A percentile compares a stretch with the other conserved stretches of the same genome.
phyloP scores from a whole-genome alignment of 805 yeast genomes.

The Pichia scutulata region DNA sequence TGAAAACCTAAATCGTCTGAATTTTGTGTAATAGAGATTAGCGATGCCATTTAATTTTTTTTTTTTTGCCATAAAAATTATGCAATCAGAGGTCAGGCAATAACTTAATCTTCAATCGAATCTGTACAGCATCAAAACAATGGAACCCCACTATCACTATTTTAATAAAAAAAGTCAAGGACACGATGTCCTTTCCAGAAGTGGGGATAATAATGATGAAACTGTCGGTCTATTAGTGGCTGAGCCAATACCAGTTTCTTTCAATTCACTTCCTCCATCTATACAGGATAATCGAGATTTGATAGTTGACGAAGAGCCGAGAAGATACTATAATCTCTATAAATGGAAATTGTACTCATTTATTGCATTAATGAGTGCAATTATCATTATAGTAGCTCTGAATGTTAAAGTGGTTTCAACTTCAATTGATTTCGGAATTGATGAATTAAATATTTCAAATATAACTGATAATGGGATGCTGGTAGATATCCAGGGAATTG shows the following conservation, averaged over 20 bases:
- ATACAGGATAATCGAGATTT: constrained; percentile 1
- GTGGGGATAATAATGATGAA: background rate
- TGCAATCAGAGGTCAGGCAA: background rate
- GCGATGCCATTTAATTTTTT: background rate
- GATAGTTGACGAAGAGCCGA: background rate
- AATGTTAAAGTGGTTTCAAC: background rate
- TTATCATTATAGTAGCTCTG: background rate
- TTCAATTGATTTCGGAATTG: background rate
- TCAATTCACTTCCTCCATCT: background rate
- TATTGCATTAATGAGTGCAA: background rate
- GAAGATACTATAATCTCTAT: background rate
- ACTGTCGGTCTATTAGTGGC: constrained; percentile 1
- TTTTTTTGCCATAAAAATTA: no score
- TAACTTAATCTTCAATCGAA: no score
- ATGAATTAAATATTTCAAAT: background rate
- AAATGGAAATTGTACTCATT: background rate
- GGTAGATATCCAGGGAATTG: background rate
- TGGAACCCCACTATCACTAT: background rate
- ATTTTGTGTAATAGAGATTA: no score
- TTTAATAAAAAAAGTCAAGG: constrained; percentile 1
- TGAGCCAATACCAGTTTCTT: constrained; percentile 2
- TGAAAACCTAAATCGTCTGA: no score
- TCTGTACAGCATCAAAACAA: no score
- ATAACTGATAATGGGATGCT: background rate
- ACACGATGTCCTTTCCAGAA: background rate